Evolutionary conservation across 1,284 basidiomycete species (phyloP).

Genomic region (Cutaneotrichosporon curvatum): DNA sequence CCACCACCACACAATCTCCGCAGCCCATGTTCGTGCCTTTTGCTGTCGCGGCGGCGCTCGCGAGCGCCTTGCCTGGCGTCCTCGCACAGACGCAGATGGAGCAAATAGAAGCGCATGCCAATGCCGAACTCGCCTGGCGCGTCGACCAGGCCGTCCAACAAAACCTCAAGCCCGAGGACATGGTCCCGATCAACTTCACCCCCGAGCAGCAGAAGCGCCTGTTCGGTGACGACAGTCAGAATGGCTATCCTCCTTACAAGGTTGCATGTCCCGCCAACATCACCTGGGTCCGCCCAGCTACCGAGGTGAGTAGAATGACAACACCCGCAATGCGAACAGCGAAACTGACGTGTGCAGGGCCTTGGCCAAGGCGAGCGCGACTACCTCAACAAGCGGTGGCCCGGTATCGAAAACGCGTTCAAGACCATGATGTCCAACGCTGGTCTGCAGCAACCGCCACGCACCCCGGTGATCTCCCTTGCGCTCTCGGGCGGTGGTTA

Average conservation of each 20-base stretch:
- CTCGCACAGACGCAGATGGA: not conserved
- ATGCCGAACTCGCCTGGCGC: not conserved
- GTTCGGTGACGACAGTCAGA: constrained; percentile 10
- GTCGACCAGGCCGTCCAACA: constrained; percentile 1
- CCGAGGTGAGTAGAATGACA: constrained; percentile 23
- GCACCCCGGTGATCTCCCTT: constrained; percentile 44
- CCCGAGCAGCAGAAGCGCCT: not conserved
- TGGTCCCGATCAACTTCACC: not conserved
- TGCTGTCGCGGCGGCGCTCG: constrained; percentile 2
- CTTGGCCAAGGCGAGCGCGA: constrained; percentile 29
- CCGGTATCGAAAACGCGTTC: constrained; percentile 24
- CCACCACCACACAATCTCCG: not conserved
- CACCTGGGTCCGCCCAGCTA: constrained; percentile 38
- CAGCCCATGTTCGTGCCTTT: not conserved
- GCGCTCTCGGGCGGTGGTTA: constrained; percentile 49
- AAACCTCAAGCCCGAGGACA: not conserved
- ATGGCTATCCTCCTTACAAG: constrained; percentile 40
- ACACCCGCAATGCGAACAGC: no score
- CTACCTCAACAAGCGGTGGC: constrained; percentile 26
- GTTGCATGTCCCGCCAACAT: constrained; percentile 32
- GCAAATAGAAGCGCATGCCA: constrained; percentile 1
- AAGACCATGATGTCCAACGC: constrained; percentile 23
- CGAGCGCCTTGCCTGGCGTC: not conserved
- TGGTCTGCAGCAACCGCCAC: constrained; percentile 29
- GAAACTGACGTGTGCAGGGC: constrained; percentile 17